phyloP scores from a whole-genome alignment of 2,329 filamentous ascomycete species.

The Mollisia scopiformis region DNA sequence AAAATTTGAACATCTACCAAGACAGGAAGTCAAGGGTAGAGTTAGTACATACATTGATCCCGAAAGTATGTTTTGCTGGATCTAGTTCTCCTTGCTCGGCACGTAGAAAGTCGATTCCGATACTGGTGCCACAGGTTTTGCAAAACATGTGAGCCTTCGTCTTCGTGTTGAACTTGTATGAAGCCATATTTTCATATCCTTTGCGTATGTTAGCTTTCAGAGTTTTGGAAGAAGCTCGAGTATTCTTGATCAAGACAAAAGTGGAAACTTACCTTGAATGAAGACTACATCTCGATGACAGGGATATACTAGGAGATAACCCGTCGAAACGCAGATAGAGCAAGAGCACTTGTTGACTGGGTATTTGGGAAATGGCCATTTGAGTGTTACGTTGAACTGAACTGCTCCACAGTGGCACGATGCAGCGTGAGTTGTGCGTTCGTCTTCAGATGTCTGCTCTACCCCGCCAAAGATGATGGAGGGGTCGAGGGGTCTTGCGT shows the following conservation, averaged over 20 bases:
- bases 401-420: constrained; percentile 60
- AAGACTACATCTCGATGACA: constrained; percentile 20
- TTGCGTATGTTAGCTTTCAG: neutral
- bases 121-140: constrained; percentile 25
- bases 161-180: constrained; percentile 20
- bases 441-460: constrained; percentile 18
- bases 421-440: constrained; percentile 49
- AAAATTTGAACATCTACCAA: neutral
- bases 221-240: neutral
- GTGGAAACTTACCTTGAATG: constrained; percentile 16
- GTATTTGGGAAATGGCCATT: constrained; percentile 54
- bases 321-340: constrained; percentile 61
- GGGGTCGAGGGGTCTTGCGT: constrained; percentile 2
- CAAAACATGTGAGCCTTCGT: constrained; percentile 27
- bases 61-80: constrained; percentile 26
- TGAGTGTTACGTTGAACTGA: constrained; percentile 52
- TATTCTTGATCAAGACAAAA: constrained; percentile 1
- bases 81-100: constrained; percentile 13
- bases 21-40: neutral
- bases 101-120: constrained; percentile 24
- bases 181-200: constrained; percentile 20
- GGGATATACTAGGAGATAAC: constrained; percentile 44
- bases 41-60: constrained; percentile 26
- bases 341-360: constrained; percentile 63
- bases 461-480: neutral